Evolutionary conservation across 768 basidiomycete species (phyloP), one percentile per base, ranked within the genome.

Genomic region (Psilocybe sp.): DNA sequence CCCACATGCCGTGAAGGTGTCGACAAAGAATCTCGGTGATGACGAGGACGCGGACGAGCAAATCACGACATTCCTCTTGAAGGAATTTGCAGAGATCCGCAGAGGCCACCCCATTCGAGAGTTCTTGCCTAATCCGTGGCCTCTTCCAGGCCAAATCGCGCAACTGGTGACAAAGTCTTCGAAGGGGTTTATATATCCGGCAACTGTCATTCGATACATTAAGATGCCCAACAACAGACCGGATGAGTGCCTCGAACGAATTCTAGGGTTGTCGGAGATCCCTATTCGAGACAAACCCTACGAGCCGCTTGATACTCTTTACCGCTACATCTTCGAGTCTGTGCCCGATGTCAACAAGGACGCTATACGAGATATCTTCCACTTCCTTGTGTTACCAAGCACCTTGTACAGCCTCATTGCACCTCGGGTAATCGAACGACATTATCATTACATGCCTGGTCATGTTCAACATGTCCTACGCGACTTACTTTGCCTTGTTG

Each of bases 161-260:
- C 18, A 31, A 13, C 56, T 61, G 4, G 54, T 59, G 11, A 18
- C 28, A 5, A 59, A 57, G 28, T 44, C 58, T 8, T 56, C 58
- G 14, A 58, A 58, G 4, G 56, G 57, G 31, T 61, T 61, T 36
- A 56, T 61, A 19, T 61, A 61, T 38, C 54, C 54, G 1, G 53
- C 60, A 5, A 61, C 60, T 5, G 52, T 56, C 8, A 51, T 59
- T 11, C 55, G 52, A 18, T 61, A 56, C 31, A 51, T 61, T n/a
- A 49, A 54, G 20, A 53, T 48, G 3, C 48, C 39, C 6, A 50
- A 52, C 23, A 47, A 58, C 33, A 28, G 51, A 18, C 57, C 54
- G 6, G 51, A 48, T 15, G 54, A 58, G 20, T 52, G 56, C 23
- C 47, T 58, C 2, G 9, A 48, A n/a, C 42, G 49, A 20, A 39